Conservation (phyloP, 768 basidiomycete species). For the Rhodocollybia butyracea region DNA sequence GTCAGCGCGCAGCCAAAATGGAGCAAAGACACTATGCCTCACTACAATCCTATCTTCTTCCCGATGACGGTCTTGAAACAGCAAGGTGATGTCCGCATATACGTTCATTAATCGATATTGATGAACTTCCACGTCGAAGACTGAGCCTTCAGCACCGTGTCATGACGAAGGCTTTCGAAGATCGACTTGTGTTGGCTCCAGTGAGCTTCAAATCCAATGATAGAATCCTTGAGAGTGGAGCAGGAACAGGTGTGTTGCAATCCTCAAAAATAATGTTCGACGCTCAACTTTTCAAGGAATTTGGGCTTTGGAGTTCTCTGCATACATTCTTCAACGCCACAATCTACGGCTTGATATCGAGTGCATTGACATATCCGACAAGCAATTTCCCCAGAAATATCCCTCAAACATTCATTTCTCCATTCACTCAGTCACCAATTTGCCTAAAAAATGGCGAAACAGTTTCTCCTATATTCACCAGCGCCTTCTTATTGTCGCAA, state of each 20-base stretch:
- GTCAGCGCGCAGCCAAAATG: no score
- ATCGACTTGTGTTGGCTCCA: background rate
- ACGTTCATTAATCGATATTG: no score
- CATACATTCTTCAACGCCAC: background rate
- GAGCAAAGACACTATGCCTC: no score
- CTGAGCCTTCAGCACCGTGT: background rate
- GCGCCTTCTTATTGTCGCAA: background rate
- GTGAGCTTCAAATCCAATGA: background rate
- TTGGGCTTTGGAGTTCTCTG: background rate
- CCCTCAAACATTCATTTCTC: background rate
- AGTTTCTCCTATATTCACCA: background rate
- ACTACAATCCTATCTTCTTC: no score
- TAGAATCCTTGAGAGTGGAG: conserved; percentile 1
- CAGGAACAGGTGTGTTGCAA: conserved; percentile 3
- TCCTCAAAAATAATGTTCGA: no score
- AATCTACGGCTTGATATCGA: background rate
- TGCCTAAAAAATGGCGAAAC: background rate
- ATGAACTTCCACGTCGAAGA: no score
- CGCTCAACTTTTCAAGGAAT: no score
- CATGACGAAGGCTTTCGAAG: background rate
- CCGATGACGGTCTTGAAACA: no score
- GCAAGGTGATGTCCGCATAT: no score
- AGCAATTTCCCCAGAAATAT: background rate
- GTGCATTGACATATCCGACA: background rate
- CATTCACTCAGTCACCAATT: background rate